Evolutionary conservation across 805 yeast species (phyloP).

Genomic region (Lachancea sp.): DNA sequence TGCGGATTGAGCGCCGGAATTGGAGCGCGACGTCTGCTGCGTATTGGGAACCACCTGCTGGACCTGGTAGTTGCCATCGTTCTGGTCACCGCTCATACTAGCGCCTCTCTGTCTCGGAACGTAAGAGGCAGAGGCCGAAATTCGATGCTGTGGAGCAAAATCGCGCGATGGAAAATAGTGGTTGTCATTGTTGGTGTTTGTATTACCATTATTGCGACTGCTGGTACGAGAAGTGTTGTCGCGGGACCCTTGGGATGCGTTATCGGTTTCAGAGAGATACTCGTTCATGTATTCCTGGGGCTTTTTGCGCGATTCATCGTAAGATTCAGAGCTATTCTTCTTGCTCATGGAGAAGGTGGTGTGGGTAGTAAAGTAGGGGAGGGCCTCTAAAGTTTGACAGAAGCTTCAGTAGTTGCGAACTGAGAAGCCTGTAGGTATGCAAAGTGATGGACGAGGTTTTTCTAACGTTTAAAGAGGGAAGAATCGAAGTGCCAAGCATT

Average conservation of each 20-base stretch:
- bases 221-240: not conserved
- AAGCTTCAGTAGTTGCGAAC: too few species aligned
- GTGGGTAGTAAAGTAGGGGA: too few species aligned
- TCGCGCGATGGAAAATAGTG: slow-evolving; percentile 7
- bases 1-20: slow-evolving; percentile 11
- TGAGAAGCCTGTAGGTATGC: too few species aligned
- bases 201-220: not conserved
- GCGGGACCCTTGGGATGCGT: slow-evolving; percentile 3
- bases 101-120: slow-evolving; percentile 15
- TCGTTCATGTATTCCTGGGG: slow-evolving; percentile 11
- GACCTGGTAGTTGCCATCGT: slow-evolving; percentile 15
- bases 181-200: slow-evolving; percentile 2
- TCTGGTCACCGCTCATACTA: slow-evolving; percentile 17
- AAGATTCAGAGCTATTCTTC: not conserved
- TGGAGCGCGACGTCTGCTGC: slow-evolving; percentile 14
- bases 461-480: too few species aligned
- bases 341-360: too few species aligned
- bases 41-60: slow-evolving; percentile 32
- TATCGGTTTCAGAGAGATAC: slow-evolving; percentile 5
- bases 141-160: slow-evolving; percentile 9
- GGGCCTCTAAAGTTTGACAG: too few species aligned
- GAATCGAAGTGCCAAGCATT: too few species aligned
- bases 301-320: slow-evolving; percentile 3
- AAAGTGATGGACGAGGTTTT: too few species aligned
- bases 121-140: slow-evolving; percentile 16